Evolutionary conservation across 2,329 filamentous ascomycete species (phyloP).

Genomic region (Fusarium floridanum): DNA sequence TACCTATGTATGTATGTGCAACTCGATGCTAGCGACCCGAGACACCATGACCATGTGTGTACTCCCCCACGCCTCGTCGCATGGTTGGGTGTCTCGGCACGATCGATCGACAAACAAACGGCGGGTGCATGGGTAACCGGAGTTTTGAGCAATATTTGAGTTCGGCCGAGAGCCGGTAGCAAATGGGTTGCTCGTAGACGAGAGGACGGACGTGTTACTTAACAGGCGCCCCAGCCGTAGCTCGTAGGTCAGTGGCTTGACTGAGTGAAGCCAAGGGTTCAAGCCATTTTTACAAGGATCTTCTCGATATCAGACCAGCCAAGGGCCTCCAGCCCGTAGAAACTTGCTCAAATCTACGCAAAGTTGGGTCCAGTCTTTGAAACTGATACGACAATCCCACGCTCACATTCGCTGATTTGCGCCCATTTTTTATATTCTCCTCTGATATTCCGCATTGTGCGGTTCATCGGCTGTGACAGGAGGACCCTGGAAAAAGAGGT

Average conservation of each 20-base stretch:
- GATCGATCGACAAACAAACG: not conserved
- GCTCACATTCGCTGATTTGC: conserved; percentile 1
- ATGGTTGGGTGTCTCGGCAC: not conserved
- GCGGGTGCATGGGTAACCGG: not conserved
- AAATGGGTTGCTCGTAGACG: not conserved
- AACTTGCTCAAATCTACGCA: conserved; percentile 47
- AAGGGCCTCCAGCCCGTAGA: conserved; percentile 23
- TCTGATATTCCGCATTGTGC: not conserved
- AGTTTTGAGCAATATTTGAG: conserved; percentile 3
- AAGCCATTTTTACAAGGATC: conserved; percentile 11
- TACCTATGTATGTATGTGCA: not conserved
- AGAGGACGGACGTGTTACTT: not conserved
- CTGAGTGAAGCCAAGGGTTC: not conserved
- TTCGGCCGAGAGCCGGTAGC: not conserved
- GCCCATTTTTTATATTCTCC: not conserved
- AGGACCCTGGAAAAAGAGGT: not conserved
- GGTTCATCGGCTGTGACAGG: not conserved
- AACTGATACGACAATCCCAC: conserved; percentile 22
- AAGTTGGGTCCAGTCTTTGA: conserved; percentile 1
- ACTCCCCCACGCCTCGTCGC: not conserved
- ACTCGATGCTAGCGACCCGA: not conserved
- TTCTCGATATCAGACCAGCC: conserved; percentile 18
- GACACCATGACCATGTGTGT: not conserved
- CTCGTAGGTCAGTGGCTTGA: not conserved
- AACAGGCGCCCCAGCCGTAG: not conserved